Percentiles rank a stretch among this genome's conserved stretches.
Evolutionary conservation across 192 early-diverging fungal species (phyloP).

Genomic region (Podila clonocystis): DNA sequence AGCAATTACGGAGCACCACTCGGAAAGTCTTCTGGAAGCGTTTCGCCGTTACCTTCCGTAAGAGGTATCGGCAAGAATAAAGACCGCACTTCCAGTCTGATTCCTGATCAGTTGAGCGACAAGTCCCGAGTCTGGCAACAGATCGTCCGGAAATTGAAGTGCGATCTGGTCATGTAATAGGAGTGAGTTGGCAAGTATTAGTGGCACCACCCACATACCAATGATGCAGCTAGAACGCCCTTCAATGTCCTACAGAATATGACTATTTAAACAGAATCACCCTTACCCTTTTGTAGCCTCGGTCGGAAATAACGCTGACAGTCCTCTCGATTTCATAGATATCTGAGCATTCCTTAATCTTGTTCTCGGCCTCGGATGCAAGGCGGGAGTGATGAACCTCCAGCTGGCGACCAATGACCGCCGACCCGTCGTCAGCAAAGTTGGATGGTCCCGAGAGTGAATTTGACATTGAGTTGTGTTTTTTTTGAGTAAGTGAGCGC

Average conservation of each 20-base stretch:
- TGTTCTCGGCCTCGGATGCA: conserved; percentile 31
- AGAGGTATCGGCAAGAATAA: conserved; percentile 94
- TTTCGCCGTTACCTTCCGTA: conserved; percentile 74
- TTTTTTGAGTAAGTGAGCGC: not conserved
- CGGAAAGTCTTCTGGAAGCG: not conserved
- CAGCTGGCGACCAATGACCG: conserved; percentile 66
- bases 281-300: conserved; percentile 55
- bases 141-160: conserved; percentile 95
- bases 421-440: conserved; percentile 75
- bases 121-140: conserved; percentile 74
- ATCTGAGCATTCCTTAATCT: conserved; percentile 45
- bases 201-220: no score
- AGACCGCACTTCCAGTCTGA: conserved; percentile 63
- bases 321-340: conserved; percentile 77
- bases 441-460: conserved; percentile 63
- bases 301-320: conserved; percentile 55
- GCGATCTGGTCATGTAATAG: conserved; percentile 56
- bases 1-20: not conserved
- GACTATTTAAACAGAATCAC: not conserved
- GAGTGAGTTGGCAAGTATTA: no score
- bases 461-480: conserved; percentile 20
- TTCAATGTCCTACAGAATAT: not conserved
- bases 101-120: conserved; percentile 66
- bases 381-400: conserved; percentile 41
- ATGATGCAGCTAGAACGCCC: no score